These are phyloP conservation scores for Colletotrichum destructivum DNA, from an alignment of 2,329 filamentous ascomycete genomes.

Conservation along the genomic window DNA sequence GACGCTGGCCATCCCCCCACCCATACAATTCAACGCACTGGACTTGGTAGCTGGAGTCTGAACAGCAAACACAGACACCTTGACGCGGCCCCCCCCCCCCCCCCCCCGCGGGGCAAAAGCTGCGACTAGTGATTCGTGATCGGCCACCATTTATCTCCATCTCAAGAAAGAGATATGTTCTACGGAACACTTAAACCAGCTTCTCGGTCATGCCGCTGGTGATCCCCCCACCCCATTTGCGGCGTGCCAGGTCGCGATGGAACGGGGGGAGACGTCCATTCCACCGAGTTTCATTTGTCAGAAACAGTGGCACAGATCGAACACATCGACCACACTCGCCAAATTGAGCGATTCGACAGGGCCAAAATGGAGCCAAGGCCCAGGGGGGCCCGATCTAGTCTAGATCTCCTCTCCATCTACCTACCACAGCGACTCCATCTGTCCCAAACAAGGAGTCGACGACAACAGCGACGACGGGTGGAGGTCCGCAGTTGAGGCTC, in stretches of 20 bases:
- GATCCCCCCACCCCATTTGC: background rate
- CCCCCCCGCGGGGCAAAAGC: background rate
- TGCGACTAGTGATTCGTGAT: background rate
- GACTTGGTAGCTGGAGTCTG: background rate
- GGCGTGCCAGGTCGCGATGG: background rate
- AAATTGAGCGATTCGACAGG: background rate
- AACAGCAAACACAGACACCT: background rate
- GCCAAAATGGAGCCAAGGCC: slow-evolving; percentile 9
- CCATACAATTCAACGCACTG: background rate
- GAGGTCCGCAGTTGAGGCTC: slow-evolving; percentile 22
- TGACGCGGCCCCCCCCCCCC: no score
- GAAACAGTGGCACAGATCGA: slow-evolving; percentile 12
- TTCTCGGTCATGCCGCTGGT: slow-evolving; percentile 11
- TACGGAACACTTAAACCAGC: background rate
- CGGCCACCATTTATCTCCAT: background rate
- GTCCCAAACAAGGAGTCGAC: slow-evolving; percentile 20
- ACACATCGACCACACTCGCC: background rate
- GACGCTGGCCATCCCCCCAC: background rate
- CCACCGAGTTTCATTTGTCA: slow-evolving; percentile 1
- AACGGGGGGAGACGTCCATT: background rate
- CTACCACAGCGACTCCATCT: background rate
- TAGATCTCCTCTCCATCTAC: background rate
- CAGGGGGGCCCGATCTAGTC: slow-evolving; percentile 24
- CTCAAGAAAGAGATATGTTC: background rate
- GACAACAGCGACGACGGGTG: background rate